A percentile compares a stretch with the other conserved stretches of the same genome.
Evolutionary conservation across 768 basidiomycete species (phyloP).

Genomic region (Lactifluus volemus): DNA sequence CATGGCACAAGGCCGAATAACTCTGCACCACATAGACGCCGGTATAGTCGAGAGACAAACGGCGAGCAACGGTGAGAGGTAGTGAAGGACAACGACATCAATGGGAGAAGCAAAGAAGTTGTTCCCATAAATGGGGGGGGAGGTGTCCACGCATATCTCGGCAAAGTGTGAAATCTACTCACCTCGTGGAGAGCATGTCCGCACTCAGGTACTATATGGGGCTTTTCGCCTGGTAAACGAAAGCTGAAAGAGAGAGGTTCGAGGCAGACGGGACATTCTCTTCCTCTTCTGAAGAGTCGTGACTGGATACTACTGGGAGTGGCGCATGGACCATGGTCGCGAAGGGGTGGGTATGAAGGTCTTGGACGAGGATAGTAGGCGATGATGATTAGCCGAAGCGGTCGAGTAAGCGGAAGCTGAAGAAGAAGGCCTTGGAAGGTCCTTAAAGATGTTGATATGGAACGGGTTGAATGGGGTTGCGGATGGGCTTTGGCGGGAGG

Average conservation of each 20-base stretch:
- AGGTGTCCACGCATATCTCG: neutral
- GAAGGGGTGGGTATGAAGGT: constrained; percentile 39
- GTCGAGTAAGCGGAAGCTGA: neutral
- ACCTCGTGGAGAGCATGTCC: constrained; percentile 97
- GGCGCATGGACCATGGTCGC: constrained; percentile 54
- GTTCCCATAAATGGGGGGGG: neutral
- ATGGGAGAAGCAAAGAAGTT: too few relatives aligned
- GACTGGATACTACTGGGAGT: constrained; percentile 62
- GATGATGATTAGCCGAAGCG: constrained; percentile 29
- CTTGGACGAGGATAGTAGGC: constrained; percentile 28
- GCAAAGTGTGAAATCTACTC: constrained; percentile 17
- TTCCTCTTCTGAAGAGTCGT: constrained; percentile 61
- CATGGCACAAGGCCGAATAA: neutral
- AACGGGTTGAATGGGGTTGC: constrained; percentile 5
- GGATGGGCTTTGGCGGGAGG: neutral
- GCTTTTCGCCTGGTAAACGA: constrained; percentile 91
- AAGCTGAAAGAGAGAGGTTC: constrained; percentile 92
- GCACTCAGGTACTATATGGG: constrained; percentile 94
- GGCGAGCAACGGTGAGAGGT: neutral
- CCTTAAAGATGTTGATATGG: neutral
- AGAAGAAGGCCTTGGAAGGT: constrained; percentile 1
- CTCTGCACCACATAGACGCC: neutral
- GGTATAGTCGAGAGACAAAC: neutral
- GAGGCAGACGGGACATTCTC: constrained; percentile 95
- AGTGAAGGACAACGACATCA: too few relatives aligned